Evolutionary conservation across 768 basidiomycete species (phyloP), one percentile per base, ranked within the genome.

Genomic region (Pluteus cervinus): DNA sequence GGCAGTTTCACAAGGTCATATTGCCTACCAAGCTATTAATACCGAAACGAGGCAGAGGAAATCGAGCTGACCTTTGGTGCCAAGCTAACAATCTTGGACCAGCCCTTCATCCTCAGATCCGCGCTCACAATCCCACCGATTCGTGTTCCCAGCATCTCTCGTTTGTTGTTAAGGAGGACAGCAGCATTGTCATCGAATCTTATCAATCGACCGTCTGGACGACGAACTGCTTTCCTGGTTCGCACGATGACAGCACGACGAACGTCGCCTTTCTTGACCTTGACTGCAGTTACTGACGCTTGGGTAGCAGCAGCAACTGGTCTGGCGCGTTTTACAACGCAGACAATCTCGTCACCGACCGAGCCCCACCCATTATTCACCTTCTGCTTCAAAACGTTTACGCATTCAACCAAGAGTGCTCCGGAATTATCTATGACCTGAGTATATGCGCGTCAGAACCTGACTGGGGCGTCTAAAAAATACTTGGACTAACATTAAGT

Each of bases 391-490:
- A 96, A 71, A 20, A 98, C 79, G 60, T 97, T 96, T 57, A 98
- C 89, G 54, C 92, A 96, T 69, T 97, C 94, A 28, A 92, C 82
- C 44, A 94, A 66, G 45, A 97, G 72, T 5, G 90, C 93, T 22
- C 94, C 94, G 5, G 94, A 92, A 62, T 98, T 98, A 70, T 98
- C 94, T 59, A 98, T 96, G 47, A 90, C 82, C 88, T 91, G 48
- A 4, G 4, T 7, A n/a, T 3, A 28, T 15, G 16, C 24, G 24
- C n/a, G 35, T 36, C 7, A 39, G 14, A 33, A 20, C n/a, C 8
- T 28, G 36, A 3, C 35, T 30, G 7, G 25, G 1, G 6, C 28
- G n/a, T n/a, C 15, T 26, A 28, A 17, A 33, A 24, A 17, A 12
- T 11, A 32, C 16, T 33, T 15, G 39, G 16, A 61, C 76, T 39